These are phyloP conservation scores for Ganoderma resinaceum DNA, from an alignment of 1,284 basidiomycete species.

Conservation along the genomic window DNA sequence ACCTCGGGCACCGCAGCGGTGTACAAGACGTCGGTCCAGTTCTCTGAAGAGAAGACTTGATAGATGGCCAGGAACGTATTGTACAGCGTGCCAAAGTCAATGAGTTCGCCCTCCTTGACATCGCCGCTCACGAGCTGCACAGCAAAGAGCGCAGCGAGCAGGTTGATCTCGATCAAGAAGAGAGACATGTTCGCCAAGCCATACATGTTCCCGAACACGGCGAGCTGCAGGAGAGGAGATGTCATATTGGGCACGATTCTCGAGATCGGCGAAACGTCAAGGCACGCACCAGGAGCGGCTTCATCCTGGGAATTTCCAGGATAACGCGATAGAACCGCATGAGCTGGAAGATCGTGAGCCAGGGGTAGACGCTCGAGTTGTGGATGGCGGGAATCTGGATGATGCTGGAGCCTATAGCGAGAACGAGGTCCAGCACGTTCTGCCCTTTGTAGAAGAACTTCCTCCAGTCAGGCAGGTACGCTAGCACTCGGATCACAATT, in stretches of 20 bases:
- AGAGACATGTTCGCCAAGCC: constrained; percentile 94
- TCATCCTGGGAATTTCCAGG: constrained; percentile 87
- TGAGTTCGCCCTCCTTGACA: constrained; percentile 57
- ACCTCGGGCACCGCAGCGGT: constrained; percentile 69
- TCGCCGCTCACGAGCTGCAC: constrained; percentile 86
- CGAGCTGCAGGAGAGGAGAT: constrained; percentile 56
- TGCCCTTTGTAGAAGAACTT: constrained; percentile 73
- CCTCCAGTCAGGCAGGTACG: constrained; percentile 85
- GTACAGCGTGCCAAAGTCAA: constrained; percentile 91
- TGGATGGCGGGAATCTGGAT: constrained; percentile 89
- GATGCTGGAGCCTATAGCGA: constrained; percentile 83
- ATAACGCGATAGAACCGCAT: constrained; percentile 95
- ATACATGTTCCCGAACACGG: constrained; percentile 92
- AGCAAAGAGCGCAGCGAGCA: constrained; percentile 84
- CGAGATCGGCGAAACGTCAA: not conserved
- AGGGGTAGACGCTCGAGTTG: constrained; percentile 75
- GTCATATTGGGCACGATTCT: constrained; percentile 8
- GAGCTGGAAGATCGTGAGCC: constrained; percentile 93
- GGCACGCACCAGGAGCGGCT: constrained; percentile 71
- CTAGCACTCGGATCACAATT: constrained; percentile 80
- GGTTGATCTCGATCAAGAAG: constrained; percentile 92
- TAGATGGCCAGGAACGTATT: constrained; percentile 92
- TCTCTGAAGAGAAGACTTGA: constrained; percentile 93
- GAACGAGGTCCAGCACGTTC: constrained; percentile 83
- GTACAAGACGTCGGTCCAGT: constrained; percentile 92